Conservation (phyloP, 441 rosid genomes). For the Euphorbia corollata region DNA sequence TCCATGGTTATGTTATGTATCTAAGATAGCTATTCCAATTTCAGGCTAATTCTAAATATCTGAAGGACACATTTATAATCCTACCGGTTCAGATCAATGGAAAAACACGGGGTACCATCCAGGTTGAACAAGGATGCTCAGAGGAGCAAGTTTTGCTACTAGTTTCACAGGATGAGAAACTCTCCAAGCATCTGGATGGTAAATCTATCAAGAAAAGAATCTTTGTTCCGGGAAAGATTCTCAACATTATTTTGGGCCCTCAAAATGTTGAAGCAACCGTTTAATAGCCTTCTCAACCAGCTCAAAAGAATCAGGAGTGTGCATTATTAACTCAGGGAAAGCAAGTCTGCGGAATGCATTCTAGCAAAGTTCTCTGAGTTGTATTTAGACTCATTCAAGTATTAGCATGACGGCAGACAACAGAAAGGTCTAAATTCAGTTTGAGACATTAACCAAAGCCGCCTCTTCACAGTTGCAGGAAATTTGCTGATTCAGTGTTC, state of each 20-base stretch:
- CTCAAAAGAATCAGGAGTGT: background rate
- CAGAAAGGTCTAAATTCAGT: too few species aligned
- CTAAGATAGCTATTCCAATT: slow-evolving; percentile 11
- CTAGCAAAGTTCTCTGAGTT: background rate
- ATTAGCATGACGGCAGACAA: background rate
- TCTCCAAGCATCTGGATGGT: slow-evolving; percentile 55
- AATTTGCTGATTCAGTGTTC: background rate
- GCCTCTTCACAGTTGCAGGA: background rate
- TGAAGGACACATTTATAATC: slow-evolving; percentile 53
- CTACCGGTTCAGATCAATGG: slow-evolving; percentile 96
- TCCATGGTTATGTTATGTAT: background rate
- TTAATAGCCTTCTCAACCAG: slow-evolving; percentile 9
- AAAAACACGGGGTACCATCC: slow-evolving; percentile 83
- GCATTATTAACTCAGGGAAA: background rate
- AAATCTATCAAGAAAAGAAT: slow-evolving; percentile 63
- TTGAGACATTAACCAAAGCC: background rate
- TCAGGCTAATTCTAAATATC: slow-evolving; percentile 63
- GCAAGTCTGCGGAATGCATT: background rate
- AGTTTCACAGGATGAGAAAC: slow-evolving; percentile 57
- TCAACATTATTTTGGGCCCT: slow-evolving; percentile 65
- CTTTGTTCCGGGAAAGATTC: slow-evolving; percentile 79
- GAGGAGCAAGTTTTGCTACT: slow-evolving; percentile 72
- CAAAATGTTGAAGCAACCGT: slow-evolving; percentile 45
- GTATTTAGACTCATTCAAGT: background rate
- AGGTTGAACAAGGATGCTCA: slow-evolving; percentile 72